Evolutionary conservation across 148 eudicot species (phyloP).

Genomic region (Vaccinium myrtillus): DNA sequence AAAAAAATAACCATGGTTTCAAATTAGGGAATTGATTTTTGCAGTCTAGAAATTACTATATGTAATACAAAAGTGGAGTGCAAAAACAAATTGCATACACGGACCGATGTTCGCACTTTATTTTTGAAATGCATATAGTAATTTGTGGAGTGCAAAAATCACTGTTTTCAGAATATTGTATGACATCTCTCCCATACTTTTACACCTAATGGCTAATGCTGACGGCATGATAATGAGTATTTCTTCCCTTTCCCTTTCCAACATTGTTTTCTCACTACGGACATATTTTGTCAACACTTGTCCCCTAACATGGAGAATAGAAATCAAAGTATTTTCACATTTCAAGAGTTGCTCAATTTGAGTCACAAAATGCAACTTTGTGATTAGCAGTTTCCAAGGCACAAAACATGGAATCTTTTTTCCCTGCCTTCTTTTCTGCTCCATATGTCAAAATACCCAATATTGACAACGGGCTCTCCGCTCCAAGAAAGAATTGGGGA

Average conservation of each 20-base stretch:
- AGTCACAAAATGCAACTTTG: background rate
- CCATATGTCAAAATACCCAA: background rate
- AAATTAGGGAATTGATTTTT: background rate
- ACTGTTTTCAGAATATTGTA: background rate
- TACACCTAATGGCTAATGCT: background rate
- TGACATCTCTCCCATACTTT: background rate
- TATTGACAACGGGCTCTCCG: background rate
- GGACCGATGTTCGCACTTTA: too few relatives aligned
- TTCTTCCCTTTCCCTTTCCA: background rate
- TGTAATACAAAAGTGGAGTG: too few relatives aligned
- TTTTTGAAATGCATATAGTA: too few relatives aligned
- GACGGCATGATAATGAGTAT: background rate
- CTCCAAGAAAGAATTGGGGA: background rate
- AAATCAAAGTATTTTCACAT: background rate
- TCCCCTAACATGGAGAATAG: background rate
- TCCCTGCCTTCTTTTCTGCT: background rate
- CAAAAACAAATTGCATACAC: too few relatives aligned
- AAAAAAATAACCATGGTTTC: background rate
- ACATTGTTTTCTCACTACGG: background rate
- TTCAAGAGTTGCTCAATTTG: background rate
- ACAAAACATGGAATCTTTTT: background rate
- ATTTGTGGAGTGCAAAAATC: too few relatives aligned
- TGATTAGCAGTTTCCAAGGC: slow-evolving; percentile 8
- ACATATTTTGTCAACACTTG: background rate
- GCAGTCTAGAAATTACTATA: too few relatives aligned